Evolutionary conservation across 176 grass and related monocot species (phyloP).

Genomic region (Aechmea fasciata): DNA sequence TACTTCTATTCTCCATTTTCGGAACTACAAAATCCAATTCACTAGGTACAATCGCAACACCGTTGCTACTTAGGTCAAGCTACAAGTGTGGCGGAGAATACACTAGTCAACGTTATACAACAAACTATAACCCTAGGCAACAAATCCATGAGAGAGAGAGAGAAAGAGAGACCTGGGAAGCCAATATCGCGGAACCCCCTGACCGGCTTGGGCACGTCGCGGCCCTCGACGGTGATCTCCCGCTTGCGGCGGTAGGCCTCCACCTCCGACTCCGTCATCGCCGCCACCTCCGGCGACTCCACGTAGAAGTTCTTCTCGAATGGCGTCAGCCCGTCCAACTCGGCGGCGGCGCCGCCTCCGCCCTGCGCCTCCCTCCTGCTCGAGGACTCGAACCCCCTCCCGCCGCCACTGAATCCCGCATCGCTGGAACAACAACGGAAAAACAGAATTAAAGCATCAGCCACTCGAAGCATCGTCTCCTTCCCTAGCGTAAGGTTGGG

Average conservation of each 20-base stretch:
- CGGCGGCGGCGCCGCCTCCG: constrained; percentile 23
- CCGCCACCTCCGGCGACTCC: constrained; percentile 54
- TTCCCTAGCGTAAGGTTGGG: neutral
- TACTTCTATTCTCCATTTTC: no score
- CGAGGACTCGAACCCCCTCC: constrained; percentile 23
- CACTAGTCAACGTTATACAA: neutral
- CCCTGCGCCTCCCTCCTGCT: constrained; percentile 35
- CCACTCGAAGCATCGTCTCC: neutral
- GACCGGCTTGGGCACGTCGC: constrained; percentile 80
- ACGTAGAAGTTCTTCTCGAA: constrained; percentile 99
- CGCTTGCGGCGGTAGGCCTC: constrained; percentile 66
- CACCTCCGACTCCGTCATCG: constrained; percentile 67
- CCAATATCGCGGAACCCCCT: constrained; percentile 57
- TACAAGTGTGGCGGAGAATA: no score
- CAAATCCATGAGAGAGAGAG: neutral
- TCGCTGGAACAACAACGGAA: constrained; percentile 33
- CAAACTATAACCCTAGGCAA: neutral
- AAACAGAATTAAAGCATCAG: neutral
- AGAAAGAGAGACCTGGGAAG: constrained; percentile 51
- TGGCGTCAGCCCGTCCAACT: constrained; percentile 68
- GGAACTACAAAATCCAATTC: no score
- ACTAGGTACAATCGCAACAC: no score
- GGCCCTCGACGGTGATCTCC: constrained; percentile 78
- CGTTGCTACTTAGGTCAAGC: no score
- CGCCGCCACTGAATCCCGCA: constrained; percentile 24